Base-by-base conservation (phyloP, 345 rosid species). In the Lagerstroemia speciosa region DNA sequence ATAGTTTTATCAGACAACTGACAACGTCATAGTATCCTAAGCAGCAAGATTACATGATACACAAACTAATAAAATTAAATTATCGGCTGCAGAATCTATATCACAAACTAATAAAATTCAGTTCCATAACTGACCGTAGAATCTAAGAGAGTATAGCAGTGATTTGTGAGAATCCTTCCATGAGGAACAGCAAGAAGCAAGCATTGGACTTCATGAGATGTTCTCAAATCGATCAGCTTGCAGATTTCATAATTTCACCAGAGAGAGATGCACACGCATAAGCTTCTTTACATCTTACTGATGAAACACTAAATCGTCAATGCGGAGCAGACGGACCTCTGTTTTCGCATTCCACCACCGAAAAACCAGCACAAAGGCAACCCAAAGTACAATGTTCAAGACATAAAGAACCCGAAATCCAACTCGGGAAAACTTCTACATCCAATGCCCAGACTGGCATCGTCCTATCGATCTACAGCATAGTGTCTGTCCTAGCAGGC, bases 401-500 rank as follows among this genome's bases (percentile, higher is more conserved):
- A 30, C 16, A 30, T 27, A n/a, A n/a, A n/a, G 29, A 53, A 53
- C 55, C 61, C 31, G 48, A 43, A 3, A 43, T 12, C 17, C 48
- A 19, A 43, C 48, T 15, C 48, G 30, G 61, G 8, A 55, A 55
- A 55, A 9, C 6, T 50, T 50, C 8, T 36, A 5, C 7, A 36
- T 36, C 38, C 38, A 36, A 36, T 9, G 38, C 38, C 38, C 38
- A 36, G 38, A 0, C 5, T 7, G 31, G 61, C 15, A 0, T 2
- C 29, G 33, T 30, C 32, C 34, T 27, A 11, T 15, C 30, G 20
- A 71, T 75, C 84, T 78, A 95, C 79, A 95, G 37, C 97, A 95
- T 83, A 72, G 85, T 84, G 68, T 95, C 98, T 14, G 97, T 83
- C 76, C 78, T 85, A 1, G 98, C 87, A 14, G 99, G 98, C 55